phyloP scores from a whole-genome alignment of 352 stramenopile genomes.

The Globisporangium uncinulatum region DNA sequence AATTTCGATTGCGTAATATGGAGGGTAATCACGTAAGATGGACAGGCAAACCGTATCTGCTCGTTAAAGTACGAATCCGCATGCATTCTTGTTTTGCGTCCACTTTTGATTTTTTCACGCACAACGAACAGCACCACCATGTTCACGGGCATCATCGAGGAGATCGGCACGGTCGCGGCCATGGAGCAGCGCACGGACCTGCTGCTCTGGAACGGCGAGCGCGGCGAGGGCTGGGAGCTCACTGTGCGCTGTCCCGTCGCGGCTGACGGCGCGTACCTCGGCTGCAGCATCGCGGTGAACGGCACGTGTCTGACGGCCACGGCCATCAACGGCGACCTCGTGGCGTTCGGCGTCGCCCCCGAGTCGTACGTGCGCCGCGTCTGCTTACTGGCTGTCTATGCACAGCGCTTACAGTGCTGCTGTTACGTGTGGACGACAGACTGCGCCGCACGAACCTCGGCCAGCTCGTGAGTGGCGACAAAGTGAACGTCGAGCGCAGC shows the following conservation, averaged over 20 bases:
- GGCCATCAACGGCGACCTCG: slow-evolving; percentile 72
- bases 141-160: slow-evolving; percentile 99
- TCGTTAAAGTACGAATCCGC: no score
- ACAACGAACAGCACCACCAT: slow-evolving; percentile 29
- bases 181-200: slow-evolving; percentile 91
- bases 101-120: no score
- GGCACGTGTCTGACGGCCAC: slow-evolving; percentile 97
- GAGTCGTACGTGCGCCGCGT: slow-evolving; percentile 72
- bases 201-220: slow-evolving; percentile 93
- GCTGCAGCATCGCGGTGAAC: slow-evolving; percentile 96
- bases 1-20: no score
- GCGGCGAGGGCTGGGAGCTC: slow-evolving; percentile 88
- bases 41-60: no score
- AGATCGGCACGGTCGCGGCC: slow-evolving; percentile 94
- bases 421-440: slow-evolving; percentile 14
- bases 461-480: slow-evolving; percentile 77
- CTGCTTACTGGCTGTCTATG: not conserved
- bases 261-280: slow-evolving; percentile 83
- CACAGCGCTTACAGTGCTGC: not conserved
- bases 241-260: slow-evolving; percentile 73
- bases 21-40: no score
- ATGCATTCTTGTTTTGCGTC: no score
- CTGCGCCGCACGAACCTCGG: slow-evolving; percentile 91
- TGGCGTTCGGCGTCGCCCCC: slow-evolving; percentile 94
- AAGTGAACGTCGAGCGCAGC: slow-evolving; percentile 92